Conservation (phyloP, 2,329 filamentous ascomycete species). For the Diaporthe caulivora region DNA sequence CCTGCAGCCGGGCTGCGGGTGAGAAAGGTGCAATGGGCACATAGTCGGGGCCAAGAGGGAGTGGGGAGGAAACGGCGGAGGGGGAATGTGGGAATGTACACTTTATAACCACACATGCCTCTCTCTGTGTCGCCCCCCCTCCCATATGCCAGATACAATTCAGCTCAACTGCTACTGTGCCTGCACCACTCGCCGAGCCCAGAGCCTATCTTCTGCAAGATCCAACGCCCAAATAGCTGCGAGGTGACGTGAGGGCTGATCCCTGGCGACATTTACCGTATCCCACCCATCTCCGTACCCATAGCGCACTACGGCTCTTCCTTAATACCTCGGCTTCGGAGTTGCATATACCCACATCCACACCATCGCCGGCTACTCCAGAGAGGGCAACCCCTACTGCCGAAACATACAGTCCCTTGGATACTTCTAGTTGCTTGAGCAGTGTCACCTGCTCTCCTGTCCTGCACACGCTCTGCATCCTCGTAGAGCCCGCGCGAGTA, state of each 20-base stretch:
- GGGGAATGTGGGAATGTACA: background rate
- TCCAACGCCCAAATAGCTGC: background rate
- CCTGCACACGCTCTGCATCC: background rate
- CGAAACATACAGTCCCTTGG: slow-evolving; percentile 21
- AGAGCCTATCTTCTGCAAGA: slow-evolving; percentile 4
- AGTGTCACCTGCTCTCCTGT: slow-evolving; percentile 20
- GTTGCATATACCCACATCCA: slow-evolving; percentile 28
- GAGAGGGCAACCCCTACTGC: slow-evolving; percentile 22
- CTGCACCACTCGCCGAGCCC: slow-evolving; percentile 1
- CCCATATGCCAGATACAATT: too few relatives aligned
- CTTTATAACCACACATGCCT: slow-evolving; percentile 13
- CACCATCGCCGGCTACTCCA: slow-evolving; percentile 28
- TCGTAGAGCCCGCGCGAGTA: slow-evolving; percentile 1
- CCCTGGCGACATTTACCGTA: background rate
- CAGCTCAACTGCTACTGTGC: background rate
- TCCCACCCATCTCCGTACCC: background rate
- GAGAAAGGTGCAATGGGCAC: background rate
- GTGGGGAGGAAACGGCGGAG: background rate
- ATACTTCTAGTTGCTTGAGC: slow-evolving; percentile 29
- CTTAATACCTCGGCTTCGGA: slow-evolving; percentile 37
- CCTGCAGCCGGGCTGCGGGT: background rate
- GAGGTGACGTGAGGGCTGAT: background rate
- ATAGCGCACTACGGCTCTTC: background rate
- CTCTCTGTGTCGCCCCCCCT: slow-evolving; percentile 8
- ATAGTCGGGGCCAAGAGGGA: background rate